phyloP scores from a whole-genome alignment of 2,329 filamentous ascomycete species.

The Malbranchea zuffiana region DNA sequence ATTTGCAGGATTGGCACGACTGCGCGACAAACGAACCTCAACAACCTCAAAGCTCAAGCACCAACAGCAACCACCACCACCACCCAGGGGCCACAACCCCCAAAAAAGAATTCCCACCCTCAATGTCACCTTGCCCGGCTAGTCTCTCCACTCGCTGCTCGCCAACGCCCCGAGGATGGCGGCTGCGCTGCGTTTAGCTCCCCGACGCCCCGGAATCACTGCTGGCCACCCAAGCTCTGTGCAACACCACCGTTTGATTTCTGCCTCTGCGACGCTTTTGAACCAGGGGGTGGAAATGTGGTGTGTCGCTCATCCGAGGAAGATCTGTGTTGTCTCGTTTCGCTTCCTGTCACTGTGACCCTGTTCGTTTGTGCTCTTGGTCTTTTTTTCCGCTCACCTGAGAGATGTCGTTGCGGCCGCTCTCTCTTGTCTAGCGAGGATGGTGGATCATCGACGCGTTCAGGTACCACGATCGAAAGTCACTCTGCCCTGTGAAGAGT shows the following conservation, averaged over 20 bases:
- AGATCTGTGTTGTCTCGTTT: no score
- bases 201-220: background rate
- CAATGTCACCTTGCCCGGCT: conserved; percentile 12
- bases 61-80: no score
- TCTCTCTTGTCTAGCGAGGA: conserved; percentile 1
- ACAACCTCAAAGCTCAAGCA: no score
- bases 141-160: conserved; percentile 5
- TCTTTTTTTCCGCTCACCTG: no score
- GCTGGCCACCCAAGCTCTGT: background rate
- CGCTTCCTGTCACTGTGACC: conserved; percentile 5
- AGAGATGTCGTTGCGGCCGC: background rate
- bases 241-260: background rate
- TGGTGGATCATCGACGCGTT: conserved; percentile 7
- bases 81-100: no score
- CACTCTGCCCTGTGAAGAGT: conserved; percentile 4
- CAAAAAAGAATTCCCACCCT: conserved; percentile 12
- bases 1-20: no score
- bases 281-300: conserved; percentile 1
- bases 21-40: no score
- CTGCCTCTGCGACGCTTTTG: conserved; percentile 3
- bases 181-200: conserved; percentile 2
- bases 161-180: background rate
- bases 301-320: no score
- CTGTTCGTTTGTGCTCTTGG: conserved; percentile 1
- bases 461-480: conserved; percentile 5